Conservation (phyloP, 2,329 filamentous ascomycete species). For the Alternaria hordeiaustralica region DNA sequence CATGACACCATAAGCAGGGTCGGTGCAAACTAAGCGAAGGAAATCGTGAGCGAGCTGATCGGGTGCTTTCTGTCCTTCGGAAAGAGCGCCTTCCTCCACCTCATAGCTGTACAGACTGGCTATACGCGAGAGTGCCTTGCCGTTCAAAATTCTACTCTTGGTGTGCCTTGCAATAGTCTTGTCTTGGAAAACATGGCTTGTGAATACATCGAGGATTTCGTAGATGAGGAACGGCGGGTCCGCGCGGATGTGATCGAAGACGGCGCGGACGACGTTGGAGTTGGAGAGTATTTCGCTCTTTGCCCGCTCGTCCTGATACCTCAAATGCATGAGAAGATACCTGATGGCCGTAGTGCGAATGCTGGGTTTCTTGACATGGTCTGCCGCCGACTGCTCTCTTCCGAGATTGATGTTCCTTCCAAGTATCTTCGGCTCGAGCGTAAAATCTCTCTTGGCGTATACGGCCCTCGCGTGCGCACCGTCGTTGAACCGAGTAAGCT, state of each 20-base stretch:
- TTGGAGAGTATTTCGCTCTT: conserved; percentile 85
- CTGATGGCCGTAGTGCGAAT: conserved; percentile 82
- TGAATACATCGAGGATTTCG: conserved; percentile 76
- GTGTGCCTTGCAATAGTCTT: conserved; percentile 72
- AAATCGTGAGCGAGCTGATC: conserved; percentile 76
- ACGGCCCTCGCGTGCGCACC: conserved; percentile 79
- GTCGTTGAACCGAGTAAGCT: conserved; percentile 85
- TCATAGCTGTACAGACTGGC: conserved; percentile 45
- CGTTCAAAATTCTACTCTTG: conserved; percentile 79
- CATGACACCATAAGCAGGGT: conserved; percentile 73
- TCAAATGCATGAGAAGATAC: conserved; percentile 80
- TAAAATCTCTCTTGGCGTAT: conserved; percentile 78
- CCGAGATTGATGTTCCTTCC: conserved; percentile 81
- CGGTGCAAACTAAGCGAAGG: conserved; percentile 76
- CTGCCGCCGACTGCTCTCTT: conserved; percentile 62
- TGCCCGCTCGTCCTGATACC: conserved; percentile 75
- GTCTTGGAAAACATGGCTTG: conserved; percentile 75
- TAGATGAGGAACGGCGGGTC: conserved; percentile 78
- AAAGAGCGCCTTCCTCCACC: conserved; percentile 56
- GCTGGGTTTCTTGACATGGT: conserved; percentile 71
- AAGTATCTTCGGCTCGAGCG: conserved; percentile 73
- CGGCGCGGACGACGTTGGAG: conserved; percentile 68
- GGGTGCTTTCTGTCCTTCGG: conserved; percentile 61
- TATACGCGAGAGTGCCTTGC: conserved; percentile 74
- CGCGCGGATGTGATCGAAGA: conserved; percentile 78